Conservation (phyloP, 495 filamentous ascomycete species). For the Penicillium diatomitis region DNA sequence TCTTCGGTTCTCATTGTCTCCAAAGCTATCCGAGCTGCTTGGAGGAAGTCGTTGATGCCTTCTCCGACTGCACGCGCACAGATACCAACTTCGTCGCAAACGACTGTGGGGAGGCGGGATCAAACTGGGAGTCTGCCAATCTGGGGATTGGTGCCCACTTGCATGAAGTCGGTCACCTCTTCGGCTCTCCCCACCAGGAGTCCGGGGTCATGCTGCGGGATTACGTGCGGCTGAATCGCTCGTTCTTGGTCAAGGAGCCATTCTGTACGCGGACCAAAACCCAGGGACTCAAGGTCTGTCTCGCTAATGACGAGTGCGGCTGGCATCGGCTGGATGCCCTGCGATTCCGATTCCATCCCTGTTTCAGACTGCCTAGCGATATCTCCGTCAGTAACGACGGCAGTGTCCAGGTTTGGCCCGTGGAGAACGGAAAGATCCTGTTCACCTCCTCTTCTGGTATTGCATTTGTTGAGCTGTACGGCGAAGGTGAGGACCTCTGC, state of each 20-base stretch:
- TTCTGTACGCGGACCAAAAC: constrained; percentile 77
- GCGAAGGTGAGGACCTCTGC: constrained; percentile 66
- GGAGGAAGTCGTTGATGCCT: constrained; percentile 79
- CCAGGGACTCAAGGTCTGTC: constrained; percentile 61
- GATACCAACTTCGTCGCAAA: constrained; percentile 75
- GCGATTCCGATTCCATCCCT: constrained; percentile 83
- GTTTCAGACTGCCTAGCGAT: constrained; percentile 79
- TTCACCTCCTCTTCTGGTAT: constrained; percentile 76
- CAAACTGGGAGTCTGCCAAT: constrained; percentile 85
- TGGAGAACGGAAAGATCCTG: constrained; percentile 71
- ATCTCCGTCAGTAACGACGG: constrained; percentile 53
- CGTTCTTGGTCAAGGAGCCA: constrained; percentile 67
- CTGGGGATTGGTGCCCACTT: constrained; percentile 88
- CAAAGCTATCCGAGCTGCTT: constrained; percentile 78
- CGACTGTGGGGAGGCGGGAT: constrained; percentile 74
- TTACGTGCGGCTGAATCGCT: constrained; percentile 74
- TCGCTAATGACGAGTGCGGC: constrained; percentile 67
- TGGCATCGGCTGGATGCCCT: constrained; percentile 88
- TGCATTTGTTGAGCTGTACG: constrained; percentile 70
- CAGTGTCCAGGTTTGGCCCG: constrained; percentile 80
- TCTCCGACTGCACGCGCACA: constrained; percentile 79
- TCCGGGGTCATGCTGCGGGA: constrained; percentile 82
- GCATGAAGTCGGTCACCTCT: constrained; percentile 78
- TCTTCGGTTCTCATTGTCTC: constrained; percentile 83
- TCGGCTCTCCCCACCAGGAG: constrained; percentile 82